Evolutionary conservation across 352 stramenopile genomes (phyloP).

Genomic region (Phytopythium delawarense): DNA sequence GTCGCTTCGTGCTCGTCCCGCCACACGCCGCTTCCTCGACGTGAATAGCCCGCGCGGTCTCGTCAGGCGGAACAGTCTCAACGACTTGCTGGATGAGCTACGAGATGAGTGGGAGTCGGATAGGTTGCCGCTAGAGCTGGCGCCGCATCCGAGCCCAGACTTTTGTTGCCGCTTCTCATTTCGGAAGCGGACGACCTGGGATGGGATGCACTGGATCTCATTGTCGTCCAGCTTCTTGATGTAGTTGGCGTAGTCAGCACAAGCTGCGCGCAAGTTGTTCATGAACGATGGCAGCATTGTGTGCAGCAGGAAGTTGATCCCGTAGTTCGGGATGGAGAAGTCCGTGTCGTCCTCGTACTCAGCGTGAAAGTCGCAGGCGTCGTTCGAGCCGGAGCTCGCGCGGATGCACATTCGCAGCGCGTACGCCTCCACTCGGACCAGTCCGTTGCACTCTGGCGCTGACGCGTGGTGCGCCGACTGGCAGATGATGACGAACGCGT

Average conservation of each 20-base stretch:
- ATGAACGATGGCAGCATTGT: slow-evolving; percentile 60
- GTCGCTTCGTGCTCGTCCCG: background rate
- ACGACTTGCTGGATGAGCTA: background rate
- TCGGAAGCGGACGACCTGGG: slow-evolving; percentile 40
- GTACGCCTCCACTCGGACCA: slow-evolving; percentile 67
- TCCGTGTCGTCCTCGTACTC: slow-evolving; percentile 81
- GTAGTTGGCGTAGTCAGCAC: slow-evolving; percentile 48
- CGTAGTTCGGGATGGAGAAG: slow-evolving; percentile 71
- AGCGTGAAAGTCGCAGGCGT: slow-evolving; percentile 63
- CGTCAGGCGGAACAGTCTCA: background rate
- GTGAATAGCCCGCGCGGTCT: background rate
- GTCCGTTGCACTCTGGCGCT: slow-evolving; percentile 28
- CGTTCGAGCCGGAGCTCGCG: slow-evolving; percentile 34
- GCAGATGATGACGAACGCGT: slow-evolving; percentile 63
- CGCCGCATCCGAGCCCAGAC: slow-evolving; percentile 1
- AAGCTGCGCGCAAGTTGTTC: slow-evolving; percentile 52
- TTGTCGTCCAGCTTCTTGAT: slow-evolving; percentile 38
- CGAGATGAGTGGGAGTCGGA: slow-evolving; percentile 2
- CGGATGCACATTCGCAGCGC: slow-evolving; percentile 57
- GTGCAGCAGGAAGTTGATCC: slow-evolving; percentile 52
- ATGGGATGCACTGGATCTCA: slow-evolving; percentile 36
- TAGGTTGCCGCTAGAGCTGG: slow-evolving; percentile 1
- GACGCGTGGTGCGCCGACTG: slow-evolving; percentile 49
- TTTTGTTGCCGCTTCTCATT: slow-evolving; percentile 7
- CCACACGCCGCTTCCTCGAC: background rate